Evolutionary conservation across 2,329 filamentous ascomycete genomes (phyloP).

Genomic region (Aspergillus jensenii): DNA sequence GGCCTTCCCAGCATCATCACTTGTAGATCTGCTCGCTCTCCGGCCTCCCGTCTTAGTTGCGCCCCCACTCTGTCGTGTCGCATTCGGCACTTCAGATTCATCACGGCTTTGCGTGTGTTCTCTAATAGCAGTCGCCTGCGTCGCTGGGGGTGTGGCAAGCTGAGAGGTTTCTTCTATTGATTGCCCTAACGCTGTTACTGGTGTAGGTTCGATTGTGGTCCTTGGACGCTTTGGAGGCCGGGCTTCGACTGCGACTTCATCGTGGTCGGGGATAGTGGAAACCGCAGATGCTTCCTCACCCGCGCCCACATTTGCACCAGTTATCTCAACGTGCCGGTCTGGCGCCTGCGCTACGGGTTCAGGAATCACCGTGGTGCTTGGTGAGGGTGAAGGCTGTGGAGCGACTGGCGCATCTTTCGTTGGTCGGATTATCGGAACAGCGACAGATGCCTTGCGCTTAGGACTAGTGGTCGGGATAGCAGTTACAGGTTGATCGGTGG

Average conservation of each 20-base stretch:
- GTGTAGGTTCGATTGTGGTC: slow-evolving; percentile 13
- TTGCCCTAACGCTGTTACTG: neutral
- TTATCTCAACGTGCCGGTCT: neutral
- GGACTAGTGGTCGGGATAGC: slow-evolving; percentile 29
- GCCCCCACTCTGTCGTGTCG: slow-evolving; percentile 23
- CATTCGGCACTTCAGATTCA: slow-evolving; percentile 19
- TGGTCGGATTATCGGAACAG: slow-evolving; percentile 13
- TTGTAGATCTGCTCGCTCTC: slow-evolving; percentile 24
- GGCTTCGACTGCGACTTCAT: slow-evolving; percentile 16
- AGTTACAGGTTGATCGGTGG: slow-evolving; percentile 14
- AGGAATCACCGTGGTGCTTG: slow-evolving; percentile 12
- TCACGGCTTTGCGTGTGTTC: slow-evolving; percentile 20
- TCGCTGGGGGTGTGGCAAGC: slow-evolving; percentile 24
- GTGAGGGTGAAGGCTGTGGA: slow-evolving; percentile 19
- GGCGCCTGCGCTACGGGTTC: slow-evolving; percentile 12
- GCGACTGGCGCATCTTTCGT: slow-evolving; percentile 15
- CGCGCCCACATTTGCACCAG: neutral
- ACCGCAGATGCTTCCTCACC: slow-evolving; percentile 10
- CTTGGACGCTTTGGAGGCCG: slow-evolving; percentile 32
- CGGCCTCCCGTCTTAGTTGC: slow-evolving; percentile 25
- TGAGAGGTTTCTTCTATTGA: slow-evolving; percentile 4
- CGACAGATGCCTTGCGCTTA: slow-evolving; percentile 27
- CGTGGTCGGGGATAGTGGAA: slow-evolving; percentile 1
- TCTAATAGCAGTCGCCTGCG: slow-evolving; percentile 24
- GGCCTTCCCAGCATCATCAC: slow-evolving; percentile 23